A percentile compares a stretch with the other conserved stretches of the same genome.
Conservation (phyloP, 345 rosid genomes). For the Hibiscus trionum region DNA sequence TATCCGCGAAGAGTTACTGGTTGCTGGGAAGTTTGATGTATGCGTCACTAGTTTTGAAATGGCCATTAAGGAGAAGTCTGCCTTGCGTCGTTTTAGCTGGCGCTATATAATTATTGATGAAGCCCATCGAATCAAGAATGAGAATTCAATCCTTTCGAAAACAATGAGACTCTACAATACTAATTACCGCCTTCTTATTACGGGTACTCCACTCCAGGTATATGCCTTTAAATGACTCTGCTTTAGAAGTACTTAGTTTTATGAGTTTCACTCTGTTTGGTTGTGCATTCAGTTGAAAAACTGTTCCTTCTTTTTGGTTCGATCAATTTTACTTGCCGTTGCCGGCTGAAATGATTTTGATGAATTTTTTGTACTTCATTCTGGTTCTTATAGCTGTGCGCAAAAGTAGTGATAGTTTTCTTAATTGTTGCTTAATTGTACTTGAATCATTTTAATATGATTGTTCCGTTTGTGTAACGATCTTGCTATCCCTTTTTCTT, state of each 20-base stretch:
- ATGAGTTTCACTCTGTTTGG: background rate
- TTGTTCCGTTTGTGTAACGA: background rate
- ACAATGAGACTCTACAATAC: constrained; percentile 91
- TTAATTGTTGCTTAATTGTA: background rate
- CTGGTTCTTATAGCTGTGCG: background rate
- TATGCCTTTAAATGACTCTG: constrained; percentile 19
- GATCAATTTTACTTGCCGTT: background rate
- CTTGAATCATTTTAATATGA: background rate
- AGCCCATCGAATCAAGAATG: constrained; percentile 96
- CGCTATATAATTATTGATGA: constrained; percentile 96
- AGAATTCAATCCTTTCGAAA: constrained; percentile 89
- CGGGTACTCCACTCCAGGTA: constrained; percentile 99
- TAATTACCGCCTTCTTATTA: constrained; percentile 86
- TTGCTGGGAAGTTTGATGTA: constrained; percentile 97
- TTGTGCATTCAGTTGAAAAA: background rate
- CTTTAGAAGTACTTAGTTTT: background rate
- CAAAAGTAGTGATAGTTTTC: background rate
- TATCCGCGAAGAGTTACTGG: constrained; percentile 84
- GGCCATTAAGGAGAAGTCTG: constrained; percentile 96
- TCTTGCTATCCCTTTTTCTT: background rate
- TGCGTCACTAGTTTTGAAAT: constrained; percentile 99
- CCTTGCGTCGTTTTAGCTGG: constrained; percentile 94
- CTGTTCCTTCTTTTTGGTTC: background rate
- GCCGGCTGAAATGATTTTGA: background rate
- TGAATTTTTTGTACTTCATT: background rate